Conservation (phyloP, 2,329 filamentous ascomycete genomes). For the Scleromitrula shiraiana region DNA sequence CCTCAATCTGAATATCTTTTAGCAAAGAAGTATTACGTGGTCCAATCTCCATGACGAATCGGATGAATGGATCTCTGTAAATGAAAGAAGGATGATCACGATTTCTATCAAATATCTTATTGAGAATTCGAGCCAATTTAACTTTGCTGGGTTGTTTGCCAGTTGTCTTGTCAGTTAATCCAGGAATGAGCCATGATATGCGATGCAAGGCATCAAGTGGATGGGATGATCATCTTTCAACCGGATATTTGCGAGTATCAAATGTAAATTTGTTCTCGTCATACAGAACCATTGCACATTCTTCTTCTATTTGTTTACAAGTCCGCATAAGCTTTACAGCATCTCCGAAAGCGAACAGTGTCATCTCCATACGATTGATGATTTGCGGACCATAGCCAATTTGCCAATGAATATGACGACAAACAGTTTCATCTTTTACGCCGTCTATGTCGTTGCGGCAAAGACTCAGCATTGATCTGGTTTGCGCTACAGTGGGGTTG, state of each 20-base stretch:
- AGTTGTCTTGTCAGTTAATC: background rate
- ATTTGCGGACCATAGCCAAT: background rate
- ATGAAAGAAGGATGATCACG: background rate
- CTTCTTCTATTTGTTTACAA: background rate
- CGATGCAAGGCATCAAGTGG: no score
- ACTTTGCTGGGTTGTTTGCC: background rate
- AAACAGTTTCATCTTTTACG: no score
- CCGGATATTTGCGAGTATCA: no score
- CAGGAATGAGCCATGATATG: background rate
- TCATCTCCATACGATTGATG: background rate
- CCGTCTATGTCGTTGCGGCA: no score
- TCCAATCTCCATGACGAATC: background rate
- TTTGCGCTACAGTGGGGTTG: no score
- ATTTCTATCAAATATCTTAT: background rate
- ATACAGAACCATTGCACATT: background rate
- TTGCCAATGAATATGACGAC: no score
- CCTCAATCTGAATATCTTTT: no score
- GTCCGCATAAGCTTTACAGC: background rate
- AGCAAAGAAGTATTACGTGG: background rate
- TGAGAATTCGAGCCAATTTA: background rate
- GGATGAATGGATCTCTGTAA: background rate
- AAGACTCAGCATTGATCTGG: no score
- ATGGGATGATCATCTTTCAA: no score
- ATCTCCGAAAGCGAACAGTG: background rate
- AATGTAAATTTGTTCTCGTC: background rate